Conservation (phyloP, 2,329 filamentous ascomycete species). For the Fusarium papillatum region DNA sequence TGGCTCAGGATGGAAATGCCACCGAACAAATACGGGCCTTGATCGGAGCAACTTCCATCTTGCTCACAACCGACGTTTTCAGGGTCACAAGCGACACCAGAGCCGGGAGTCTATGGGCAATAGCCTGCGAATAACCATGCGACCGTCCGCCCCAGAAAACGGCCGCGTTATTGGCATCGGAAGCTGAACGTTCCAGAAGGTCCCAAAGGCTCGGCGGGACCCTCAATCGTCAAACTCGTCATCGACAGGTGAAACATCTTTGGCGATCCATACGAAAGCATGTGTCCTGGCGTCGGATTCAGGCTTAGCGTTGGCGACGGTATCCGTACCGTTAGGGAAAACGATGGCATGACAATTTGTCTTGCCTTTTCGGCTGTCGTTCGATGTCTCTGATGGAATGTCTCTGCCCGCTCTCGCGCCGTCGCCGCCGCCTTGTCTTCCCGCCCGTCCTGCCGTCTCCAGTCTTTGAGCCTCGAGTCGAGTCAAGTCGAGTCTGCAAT, state of each 20-base stretch:
- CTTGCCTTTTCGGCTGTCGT: slow-evolving; percentile 20
- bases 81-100: slow-evolving; percentile 2
- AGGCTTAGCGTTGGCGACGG: slow-evolving; percentile 17
- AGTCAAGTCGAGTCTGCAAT: background rate
- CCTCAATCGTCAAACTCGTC: slow-evolving; percentile 29
- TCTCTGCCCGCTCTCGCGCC: slow-evolving; percentile 24
- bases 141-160: slow-evolving; percentile 27
- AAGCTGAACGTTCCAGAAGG: slow-evolving; percentile 44
- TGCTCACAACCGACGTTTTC: slow-evolving; percentile 9
- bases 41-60: slow-evolving; percentile 32
- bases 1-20: slow-evolving; percentile 37
- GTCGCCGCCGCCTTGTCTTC: slow-evolving; percentile 10
- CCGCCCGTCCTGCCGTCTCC: slow-evolving; percentile 23
- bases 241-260: slow-evolving; percentile 42
- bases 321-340: slow-evolving; percentile 4
- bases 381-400: slow-evolving; percentile 32
- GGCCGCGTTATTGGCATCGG: slow-evolving; percentile 32
- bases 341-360: slow-evolving; percentile 26
- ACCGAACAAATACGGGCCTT: slow-evolving; percentile 31
- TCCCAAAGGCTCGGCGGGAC: slow-evolving; percentile 29
- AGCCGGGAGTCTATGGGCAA: background rate
- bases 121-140: slow-evolving; percentile 21
- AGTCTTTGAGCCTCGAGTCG: slow-evolving; percentile 14
- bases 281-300: slow-evolving; percentile 20
- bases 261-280: slow-evolving; percentile 22